phyloP scores from a whole-genome alignment of 805 yeast genomes.

The Sugiyamaella chiloensis region DNA sequence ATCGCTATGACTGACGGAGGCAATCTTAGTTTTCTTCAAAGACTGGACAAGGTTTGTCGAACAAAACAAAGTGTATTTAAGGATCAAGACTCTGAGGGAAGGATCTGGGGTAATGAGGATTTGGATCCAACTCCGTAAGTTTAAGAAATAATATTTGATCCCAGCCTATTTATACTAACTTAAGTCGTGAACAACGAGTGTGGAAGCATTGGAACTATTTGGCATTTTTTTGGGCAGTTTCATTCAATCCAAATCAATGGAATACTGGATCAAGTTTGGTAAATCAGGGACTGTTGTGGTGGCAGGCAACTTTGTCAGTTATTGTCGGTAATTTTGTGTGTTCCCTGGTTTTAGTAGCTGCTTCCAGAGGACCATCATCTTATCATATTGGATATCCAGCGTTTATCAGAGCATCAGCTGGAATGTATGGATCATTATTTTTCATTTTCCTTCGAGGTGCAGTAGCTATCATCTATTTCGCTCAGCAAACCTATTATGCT shows the following conservation, averaged over 20 bases:
- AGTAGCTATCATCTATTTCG: constrained; percentile 1
- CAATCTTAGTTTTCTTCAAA: no score
- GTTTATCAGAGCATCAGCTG: constrained; percentile 18
- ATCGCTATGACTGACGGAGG: no score
- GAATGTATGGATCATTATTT: constrained; percentile 14
- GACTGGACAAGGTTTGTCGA: constrained; percentile 3
- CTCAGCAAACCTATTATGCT: constrained; percentile 3
- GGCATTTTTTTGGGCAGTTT: constrained; percentile 4
- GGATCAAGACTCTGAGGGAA: not conserved
- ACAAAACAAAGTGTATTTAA: constrained; percentile 1
- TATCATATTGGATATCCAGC: constrained; percentile 22
- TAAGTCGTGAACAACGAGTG: not conserved
- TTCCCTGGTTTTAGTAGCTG: constrained; percentile 1
- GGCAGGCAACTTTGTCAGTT: constrained; percentile 3
- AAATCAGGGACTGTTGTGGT: constrained; percentile 1
- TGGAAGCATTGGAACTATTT: constrained; percentile 5
- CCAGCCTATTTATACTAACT: not conserved
- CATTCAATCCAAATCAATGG: constrained; percentile 3
- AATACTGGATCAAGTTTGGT: constrained; percentile 3
- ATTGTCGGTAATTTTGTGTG: not conserved
- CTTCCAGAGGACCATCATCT: constrained; percentile 1
- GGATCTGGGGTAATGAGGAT: constrained; percentile 3
- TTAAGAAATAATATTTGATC: not conserved
- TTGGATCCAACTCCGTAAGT: constrained; percentile 4
- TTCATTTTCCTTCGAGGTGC: constrained; percentile 1